Conservation (phyloP, 2,329 filamentous ascomycete genomes). For the Epichloe uncinata region DNA sequence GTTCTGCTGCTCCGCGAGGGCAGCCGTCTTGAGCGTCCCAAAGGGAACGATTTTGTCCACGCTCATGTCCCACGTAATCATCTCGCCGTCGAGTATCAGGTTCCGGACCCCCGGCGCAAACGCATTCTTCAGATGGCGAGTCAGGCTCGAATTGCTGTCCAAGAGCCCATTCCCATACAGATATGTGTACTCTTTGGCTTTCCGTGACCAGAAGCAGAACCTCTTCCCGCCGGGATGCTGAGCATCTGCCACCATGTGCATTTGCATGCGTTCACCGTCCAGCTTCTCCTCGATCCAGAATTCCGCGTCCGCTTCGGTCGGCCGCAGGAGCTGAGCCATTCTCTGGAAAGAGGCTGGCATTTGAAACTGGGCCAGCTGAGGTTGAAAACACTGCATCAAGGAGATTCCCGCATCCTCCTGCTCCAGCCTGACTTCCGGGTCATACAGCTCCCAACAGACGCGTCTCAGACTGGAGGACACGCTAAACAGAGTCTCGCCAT, state of each 20-base stretch:
- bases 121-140: conserved; percentile 62
- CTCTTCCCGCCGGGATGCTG: conserved; percentile 51
- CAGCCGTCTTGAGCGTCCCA: conserved; percentile 85
- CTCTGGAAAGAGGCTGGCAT: conserved; percentile 63
- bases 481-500: conserved; percentile 68
- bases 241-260: conserved; percentile 74
- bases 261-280: conserved; percentile 92
- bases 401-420: conserved; percentile 61
- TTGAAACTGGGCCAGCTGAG: conserved; percentile 87
- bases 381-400: conserved; percentile 92
- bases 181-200: conserved; percentile 92
- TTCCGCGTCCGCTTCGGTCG: conserved; percentile 54
- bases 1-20: conserved; percentile 59
- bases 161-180: conserved; percentile 70
- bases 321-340: conserved; percentile 56
- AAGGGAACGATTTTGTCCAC: conserved; percentile 78
- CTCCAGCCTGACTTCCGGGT: conserved; percentile 59
- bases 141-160: conserved; percentile 65
- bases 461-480: conserved; percentile 81
- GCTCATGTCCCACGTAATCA: conserved; percentile 94
- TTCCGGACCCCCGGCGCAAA: conserved; percentile 70
- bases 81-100: conserved; percentile 89
- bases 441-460: conserved; percentile 86
- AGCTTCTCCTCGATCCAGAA: conserved; percentile 99
- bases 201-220: conserved; percentile 89